Base-by-base conservation (phyloP, 1,139 yeast species). In the Hyphopichia wangnamkhiaoensis region DNA sequence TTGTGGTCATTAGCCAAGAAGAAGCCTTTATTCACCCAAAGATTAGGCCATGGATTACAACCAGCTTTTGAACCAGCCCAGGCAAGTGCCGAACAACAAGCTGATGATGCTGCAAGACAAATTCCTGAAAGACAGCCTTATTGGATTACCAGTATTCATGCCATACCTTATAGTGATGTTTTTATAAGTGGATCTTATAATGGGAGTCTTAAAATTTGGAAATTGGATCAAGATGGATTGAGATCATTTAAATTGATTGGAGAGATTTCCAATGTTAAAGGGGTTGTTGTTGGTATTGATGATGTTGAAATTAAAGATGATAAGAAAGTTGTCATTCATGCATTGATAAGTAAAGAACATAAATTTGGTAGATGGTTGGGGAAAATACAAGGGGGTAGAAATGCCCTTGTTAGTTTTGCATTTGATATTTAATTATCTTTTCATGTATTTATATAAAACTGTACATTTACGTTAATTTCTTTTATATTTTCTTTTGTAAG, bases 1-100 rank as follows among this genome's bases (percentile, higher is more conserved):
- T 69, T 94, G 46, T 93, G 98, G 98, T 82, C 96, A 5, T 67
- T 86, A 43, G 83, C 88, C 21, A 89, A 89, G 65, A 93, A 93
- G 75, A 91, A 90, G 64, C 95, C 98, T 7, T 63, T 87, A 28
- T 82, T 64, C 59, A 80, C 81, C 2, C 64, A 77, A 45, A 76
- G 94, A 54, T 63, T 73, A 35, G 85, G 93, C 3, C 98, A 93
- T 62, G 98, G 97, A 1, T 57, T 80, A 19, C 79, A 80, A 44
- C 84, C 86, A 14, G 62, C 63, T 29, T 56, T 78, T 31, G 50
- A 63, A 1, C 61, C 81, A 1, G 49, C 61, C 2, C 58, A 69
- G 44, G 87, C 88, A 7, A 82, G 95, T 40, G 97, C 94, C 6
- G 96, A 89, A 58, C 46, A 66, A 0, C 61, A 71, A 34, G 53